Conservation (phyloP, 1,284 basidiomycete genomes). For the Leccinum subfulvum region DNA sequence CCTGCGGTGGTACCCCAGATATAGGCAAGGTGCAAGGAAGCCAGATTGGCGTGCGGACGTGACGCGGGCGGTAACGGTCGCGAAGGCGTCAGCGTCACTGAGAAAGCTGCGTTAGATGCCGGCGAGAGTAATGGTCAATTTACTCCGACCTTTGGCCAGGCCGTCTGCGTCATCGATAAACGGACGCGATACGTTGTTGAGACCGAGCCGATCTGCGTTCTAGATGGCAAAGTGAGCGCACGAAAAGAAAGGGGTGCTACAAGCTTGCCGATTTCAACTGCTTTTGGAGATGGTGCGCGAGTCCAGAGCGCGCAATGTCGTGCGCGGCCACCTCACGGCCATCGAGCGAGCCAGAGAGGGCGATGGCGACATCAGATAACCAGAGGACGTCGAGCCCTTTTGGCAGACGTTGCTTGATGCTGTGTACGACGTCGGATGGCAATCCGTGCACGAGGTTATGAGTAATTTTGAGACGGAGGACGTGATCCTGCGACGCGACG, state of each 20-base stretch:
- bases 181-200: conserved; percentile 52
- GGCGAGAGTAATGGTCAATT: not conserved
- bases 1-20: conserved; percentile 41
- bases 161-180: conserved; percentile 46
- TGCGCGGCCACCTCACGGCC: conserved; percentile 38
- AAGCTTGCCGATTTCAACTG: conserved; percentile 51
- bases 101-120: conserved; percentile 14
- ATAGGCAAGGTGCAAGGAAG: conserved; percentile 53
- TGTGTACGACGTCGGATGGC: conserved; percentile 33
- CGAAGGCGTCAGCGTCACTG: conserved; percentile 49
- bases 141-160: conserved; percentile 40
- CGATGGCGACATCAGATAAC: conserved; percentile 29
- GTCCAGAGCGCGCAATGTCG: conserved; percentile 47
- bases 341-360: conserved; percentile 53
- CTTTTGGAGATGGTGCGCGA: conserved; percentile 47
- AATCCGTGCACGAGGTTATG: conserved; percentile 41
- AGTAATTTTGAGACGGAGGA: conserved; percentile 35
- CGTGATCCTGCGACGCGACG: conserved; percentile 31
- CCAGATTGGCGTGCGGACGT: conserved; percentile 40
- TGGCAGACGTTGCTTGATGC: conserved; percentile 42
- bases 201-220: conserved; percentile 57
- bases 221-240: conserved; percentile 32
- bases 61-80: conserved; percentile 37
- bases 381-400: conserved; percentile 33
- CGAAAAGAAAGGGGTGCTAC: conserved; percentile 4